Base-by-base conservation (phyloP, 805 yeast species). In the Lachancea fermentati region DNA sequence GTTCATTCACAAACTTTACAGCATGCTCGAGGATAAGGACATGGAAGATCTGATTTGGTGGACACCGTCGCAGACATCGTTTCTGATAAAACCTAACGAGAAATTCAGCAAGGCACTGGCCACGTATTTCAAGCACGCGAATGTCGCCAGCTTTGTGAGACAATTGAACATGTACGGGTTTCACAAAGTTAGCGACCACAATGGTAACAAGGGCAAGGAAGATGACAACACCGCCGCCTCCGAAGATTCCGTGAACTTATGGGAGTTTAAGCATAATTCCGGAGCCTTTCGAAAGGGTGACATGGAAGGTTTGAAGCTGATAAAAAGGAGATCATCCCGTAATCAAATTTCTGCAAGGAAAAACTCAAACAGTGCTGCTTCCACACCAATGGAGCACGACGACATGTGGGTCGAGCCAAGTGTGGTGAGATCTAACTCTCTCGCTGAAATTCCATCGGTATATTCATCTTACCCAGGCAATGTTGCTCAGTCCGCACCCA, bases 91-190 rank as follows among this genome's bases (percentile, higher is more conserved):
- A 4, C 96, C 96, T 0, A 81, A 83, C 37, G 96, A 89, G 59
- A 89, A 82, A 58, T 89, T 93, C 55, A 77, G 91, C 40, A 79
- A 81, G 55, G 89, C 82, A 13, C 49, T 68, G 30, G 72, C 69
- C 42, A 70, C 72, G 45, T 84, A 80, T 59, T 89, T 91, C 70
- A 91, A 91, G 60, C 97, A 89, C 65, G 94, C 95, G 3, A 91
- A 91, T 57, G 87, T 89, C 19, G 87, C 95, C 17, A 80, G 91
- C 45, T 91, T 91, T 67, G 96, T 91, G 26, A 76, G 97, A 34
- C 97, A 91, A 63, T 68, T 89, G 34, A 95, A 91, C 67, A 91
- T 83, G 85, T 84, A 84, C 54, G 91, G 91, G 0, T 84, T 84
- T 56, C 89, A 82, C 57, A 83, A 84, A 57, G 84, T 84, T 6